Evolutionary conservation across 192 early-diverging fungal genomes (phyloP).

Genomic region (Powellomyces hirtus): DNA sequence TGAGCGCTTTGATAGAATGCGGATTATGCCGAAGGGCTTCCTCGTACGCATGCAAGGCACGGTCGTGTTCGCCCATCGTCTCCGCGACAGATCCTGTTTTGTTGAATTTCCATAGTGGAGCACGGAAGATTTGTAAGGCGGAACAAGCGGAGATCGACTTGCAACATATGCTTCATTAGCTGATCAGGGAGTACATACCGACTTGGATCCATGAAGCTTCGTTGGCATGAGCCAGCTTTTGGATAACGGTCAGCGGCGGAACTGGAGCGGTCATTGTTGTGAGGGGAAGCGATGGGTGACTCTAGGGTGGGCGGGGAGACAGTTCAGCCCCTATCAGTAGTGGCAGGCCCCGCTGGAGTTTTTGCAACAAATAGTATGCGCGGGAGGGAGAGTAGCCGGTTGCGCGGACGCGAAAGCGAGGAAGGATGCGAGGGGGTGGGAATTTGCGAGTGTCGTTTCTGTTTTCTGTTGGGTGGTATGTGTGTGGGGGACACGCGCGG

Average conservation of each 20-base stretch:
- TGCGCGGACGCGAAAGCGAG: background rate
- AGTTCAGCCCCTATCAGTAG: too few relatives aligned
- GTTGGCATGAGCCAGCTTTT: background rate
- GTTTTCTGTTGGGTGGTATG: too few relatives aligned
- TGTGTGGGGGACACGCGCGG: too few relatives aligned
- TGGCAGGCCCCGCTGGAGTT: too few relatives aligned
- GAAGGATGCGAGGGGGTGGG: background rate
- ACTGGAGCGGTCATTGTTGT: background rate
- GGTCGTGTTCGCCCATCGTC: slow-evolving; percentile 74
- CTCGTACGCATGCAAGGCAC: slow-evolving; percentile 84
- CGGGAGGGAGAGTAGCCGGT: background rate
- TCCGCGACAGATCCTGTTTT: slow-evolving; percentile 65
- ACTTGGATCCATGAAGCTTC: slow-evolving; percentile 6
- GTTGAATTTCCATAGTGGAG: slow-evolving; percentile 5
- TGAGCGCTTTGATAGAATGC: slow-evolving; percentile 79
- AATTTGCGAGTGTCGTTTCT: too few relatives aligned
- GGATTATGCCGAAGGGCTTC: slow-evolving; percentile 89
- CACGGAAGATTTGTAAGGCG: background rate
- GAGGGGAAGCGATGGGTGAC: background rate
- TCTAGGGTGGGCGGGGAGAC: background rate
- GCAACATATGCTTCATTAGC: background rate
- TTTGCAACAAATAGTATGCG: too few relatives aligned
- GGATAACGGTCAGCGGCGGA: background rate
- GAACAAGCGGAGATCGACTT: background rate
- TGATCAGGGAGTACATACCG: background rate